These are phyloP conservation scores for Exophiala spinifera DNA, from an alignment of 2,329 filamentous ascomycete genomes.

Conservation along the genomic window DNA sequence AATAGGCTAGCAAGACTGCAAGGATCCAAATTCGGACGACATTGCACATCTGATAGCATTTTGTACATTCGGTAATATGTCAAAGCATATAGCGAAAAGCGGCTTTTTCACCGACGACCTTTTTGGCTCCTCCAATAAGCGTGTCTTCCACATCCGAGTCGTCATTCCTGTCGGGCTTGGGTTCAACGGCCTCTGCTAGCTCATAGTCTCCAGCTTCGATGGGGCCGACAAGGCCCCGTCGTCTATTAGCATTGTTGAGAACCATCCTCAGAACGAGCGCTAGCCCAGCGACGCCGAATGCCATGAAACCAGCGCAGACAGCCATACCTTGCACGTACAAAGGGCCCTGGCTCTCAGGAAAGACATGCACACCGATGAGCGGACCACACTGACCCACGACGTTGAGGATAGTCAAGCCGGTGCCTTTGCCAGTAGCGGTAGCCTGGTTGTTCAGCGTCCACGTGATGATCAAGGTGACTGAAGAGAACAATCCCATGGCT, in stretches of 20 bases:
- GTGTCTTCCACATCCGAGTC: constrained; percentile 50
- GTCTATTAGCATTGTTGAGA: constrained; percentile 52
- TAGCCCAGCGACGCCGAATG: constrained; percentile 53
- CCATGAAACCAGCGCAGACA: constrained; percentile 62
- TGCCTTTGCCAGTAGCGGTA: constrained; percentile 65
- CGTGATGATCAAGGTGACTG: constrained; percentile 78
- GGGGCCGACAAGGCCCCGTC: constrained; percentile 31
- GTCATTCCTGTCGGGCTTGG: constrained; percentile 27
- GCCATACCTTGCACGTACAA: constrained; percentile 63
- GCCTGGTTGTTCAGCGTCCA: constrained; percentile 87
- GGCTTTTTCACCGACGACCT: constrained; percentile 8
- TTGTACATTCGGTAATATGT: background rate
- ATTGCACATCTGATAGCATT: too few species aligned
- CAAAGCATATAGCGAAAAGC: constrained; percentile 24
- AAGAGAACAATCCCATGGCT: constrained; percentile 74
- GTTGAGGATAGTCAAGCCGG: constrained; percentile 77
- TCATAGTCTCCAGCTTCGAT: constrained; percentile 42
- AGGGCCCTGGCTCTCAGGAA: constrained; percentile 57
- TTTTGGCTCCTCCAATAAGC: constrained; percentile 31
- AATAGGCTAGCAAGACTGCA: background rate
- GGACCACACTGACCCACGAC: constrained; percentile 78
- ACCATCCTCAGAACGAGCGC: constrained; percentile 55
- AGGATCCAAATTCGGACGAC: too few species aligned
- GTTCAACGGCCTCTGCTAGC: constrained; percentile 25
- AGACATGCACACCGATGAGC: constrained; percentile 64